Base-by-base conservation (phyloP, 1,284 basidiomycete genomes). In the Coniophora puteana region DNA sequence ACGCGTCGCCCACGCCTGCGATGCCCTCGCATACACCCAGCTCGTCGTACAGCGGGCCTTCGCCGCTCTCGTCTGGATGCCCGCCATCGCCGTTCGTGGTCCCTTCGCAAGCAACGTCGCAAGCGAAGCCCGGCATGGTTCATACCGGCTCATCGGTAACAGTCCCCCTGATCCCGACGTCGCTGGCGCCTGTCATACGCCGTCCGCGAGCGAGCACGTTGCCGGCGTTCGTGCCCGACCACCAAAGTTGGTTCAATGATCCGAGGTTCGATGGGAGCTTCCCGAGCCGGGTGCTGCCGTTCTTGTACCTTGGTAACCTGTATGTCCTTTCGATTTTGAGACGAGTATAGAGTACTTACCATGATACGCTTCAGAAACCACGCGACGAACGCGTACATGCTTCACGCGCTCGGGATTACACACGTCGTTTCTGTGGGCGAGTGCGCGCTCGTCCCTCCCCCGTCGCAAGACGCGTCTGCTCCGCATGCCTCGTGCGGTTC, bases 381-480 rank as follows among this genome's bases (percentile, higher is more conserved):
- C 52, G 95, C 95, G 0, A 76, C 86, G 33, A 99, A 99, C 59
- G 93, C 85, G 31, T 87, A 89, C 54, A 96, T 99, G 93, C 80
- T 98, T 4, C 87, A 92, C 52, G 87, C 91, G 3, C 76, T 99
- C n/a, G 92, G 92, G 31, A 96, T 99, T 55, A 95, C 93, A 1
- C 94, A 98, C 57, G 93, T 99, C 49, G 94, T 99, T 24, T 94
- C 91, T 4, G 93, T 98, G 4, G 95, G 95, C 38, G 95, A 98
- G 69, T 90, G 89, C 47, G 92, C 90, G 8, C 76, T 94, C 16
- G 70, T 88, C 2, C 86, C 88, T 2, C 84, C 83, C 10, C 66
- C 78, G 1, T 39, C 46, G 17, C 41, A 49, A 13, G 51, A 51
- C 1, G 0, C 34, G 14, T 14, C 37, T 25, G 7, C 27, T 7